Evolutionary conservation across 2,329 filamentous ascomycete species (phyloP).

Genomic region (Magnaporthiopsis poae): DNA sequence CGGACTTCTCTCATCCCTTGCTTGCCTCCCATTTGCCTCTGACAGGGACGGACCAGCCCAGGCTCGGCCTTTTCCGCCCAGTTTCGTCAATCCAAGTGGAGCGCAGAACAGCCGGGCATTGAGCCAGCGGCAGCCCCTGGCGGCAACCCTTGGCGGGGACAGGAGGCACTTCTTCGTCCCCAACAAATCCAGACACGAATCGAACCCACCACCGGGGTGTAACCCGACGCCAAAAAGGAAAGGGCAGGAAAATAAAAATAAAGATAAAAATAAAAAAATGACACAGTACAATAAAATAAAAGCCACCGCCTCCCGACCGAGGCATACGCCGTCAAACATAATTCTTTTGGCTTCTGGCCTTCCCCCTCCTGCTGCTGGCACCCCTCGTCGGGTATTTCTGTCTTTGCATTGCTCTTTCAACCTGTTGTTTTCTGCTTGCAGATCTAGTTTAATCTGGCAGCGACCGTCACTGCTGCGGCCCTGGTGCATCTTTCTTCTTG

Average conservation of each 20-base stretch:
- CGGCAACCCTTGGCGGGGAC: neutral
- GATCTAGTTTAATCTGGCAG: neutral
- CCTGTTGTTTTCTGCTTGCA: neutral
- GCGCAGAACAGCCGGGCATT: neutral
- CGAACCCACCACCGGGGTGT: neutral
- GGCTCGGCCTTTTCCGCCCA: neutral
- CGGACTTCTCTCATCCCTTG: neutral
- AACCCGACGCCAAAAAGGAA: neutral
- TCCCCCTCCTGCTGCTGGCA: neutral
- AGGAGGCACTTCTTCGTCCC: neutral
- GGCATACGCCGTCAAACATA: neutral
- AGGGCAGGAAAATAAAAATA: neutral
- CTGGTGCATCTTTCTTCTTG: too few relatives aligned
- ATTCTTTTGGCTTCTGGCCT: neutral
- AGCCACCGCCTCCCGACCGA: neutral
- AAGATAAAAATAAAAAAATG: neutral
- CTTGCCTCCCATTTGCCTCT: neutral
- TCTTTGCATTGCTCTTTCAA: neutral
- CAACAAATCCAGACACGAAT: conserved; percentile 6
- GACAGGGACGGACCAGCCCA: neutral
- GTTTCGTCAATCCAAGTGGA: neutral
- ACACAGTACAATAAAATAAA: neutral
- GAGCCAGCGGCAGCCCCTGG: neutral
- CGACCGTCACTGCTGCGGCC: too few relatives aligned
- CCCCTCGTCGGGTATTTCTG: neutral